Evolutionary conservation across 192 early-diverging fungal genomes (phyloP).

Genomic region (Backusella westeae): DNA sequence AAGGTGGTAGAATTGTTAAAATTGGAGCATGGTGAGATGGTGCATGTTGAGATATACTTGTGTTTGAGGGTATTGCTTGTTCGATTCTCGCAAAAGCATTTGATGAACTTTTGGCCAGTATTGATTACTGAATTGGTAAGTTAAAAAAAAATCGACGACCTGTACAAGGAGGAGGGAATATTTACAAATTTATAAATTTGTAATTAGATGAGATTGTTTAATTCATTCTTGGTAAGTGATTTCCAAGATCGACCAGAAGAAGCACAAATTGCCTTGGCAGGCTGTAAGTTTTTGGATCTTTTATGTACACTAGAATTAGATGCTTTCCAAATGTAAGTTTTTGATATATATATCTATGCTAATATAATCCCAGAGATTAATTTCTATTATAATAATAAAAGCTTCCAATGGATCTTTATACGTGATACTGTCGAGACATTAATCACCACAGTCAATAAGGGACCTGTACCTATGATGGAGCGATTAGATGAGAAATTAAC

Average conservation of each 20-base stretch:
- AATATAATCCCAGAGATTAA: not conserved
- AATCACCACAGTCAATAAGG: constrained; percentile 42
- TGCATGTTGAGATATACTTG: constrained; percentile 83
- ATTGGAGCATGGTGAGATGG: constrained; percentile 57
- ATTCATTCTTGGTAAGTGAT: constrained; percentile 50
- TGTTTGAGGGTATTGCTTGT: constrained; percentile 80
- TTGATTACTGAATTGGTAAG: constrained; percentile 83
- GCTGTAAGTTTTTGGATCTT: constrained; percentile 88
- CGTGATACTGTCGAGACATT: constrained; percentile 78
- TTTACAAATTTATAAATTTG: not conserved
- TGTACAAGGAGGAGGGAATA: not conserved
- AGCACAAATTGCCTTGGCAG: constrained; percentile 71
- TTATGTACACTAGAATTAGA: constrained; percentile 78
- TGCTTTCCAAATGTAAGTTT: constrained; percentile 75
- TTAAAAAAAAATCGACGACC: not conserved
- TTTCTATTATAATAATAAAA: constrained; percentile 18
- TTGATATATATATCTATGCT: not conserved
- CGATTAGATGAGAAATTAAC: constrained; percentile 56
- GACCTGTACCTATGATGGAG: constrained; percentile 63
- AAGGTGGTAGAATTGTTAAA: constrained; percentile 89
- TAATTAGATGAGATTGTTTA: constrained; percentile 64
- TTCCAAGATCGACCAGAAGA: constrained; percentile 58
- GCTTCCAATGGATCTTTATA: constrained; percentile 95
- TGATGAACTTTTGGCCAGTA: constrained; percentile 91
- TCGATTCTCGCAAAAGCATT: constrained; percentile 75